Conservation (phyloP, 306 rosid species). For the Herpetospermum pedunculosum region DNA sequence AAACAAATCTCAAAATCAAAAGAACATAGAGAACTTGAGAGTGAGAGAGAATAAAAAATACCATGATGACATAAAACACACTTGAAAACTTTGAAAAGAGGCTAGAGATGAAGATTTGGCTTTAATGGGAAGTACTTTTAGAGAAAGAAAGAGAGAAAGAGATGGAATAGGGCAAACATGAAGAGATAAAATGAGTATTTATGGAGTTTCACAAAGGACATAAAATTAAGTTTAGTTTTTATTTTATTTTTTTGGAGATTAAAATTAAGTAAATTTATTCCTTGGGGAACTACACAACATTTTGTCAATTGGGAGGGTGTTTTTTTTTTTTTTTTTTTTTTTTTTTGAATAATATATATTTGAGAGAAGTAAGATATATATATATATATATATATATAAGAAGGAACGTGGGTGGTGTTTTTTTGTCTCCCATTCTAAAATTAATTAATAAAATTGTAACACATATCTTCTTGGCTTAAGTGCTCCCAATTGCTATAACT, state of each 20-base stretch:
- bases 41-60: constrained; percentile 9
- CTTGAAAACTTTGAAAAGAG: constrained; percentile 13
- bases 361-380: constrained; percentile 27
- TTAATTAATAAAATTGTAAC: constrained; percentile 23
- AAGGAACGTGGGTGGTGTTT: constrained; percentile 99
- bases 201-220: constrained; percentile 56
- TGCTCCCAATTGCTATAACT: constrained; percentile 57
- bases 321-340: no score
- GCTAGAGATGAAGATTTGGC: neutral
- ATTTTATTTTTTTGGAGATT: no score
- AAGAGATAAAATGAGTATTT: constrained; percentile 27
- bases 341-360: constrained; percentile 29
- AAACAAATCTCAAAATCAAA: neutral
- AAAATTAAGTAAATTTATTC: constrained; percentile 31
- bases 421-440: constrained; percentile 78
- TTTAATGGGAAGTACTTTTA: neutral
- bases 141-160: constrained; percentile 18
- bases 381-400: no score
- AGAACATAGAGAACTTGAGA: neutral
- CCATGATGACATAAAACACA: constrained; percentile 59
- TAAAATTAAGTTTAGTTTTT: constrained; percentile 1
- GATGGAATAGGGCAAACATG: constrained; percentile 16
- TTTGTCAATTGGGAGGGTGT: constrained; percentile 35
- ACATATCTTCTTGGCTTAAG: constrained; percentile 81
- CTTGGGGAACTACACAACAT: constrained; percentile 37